Percentiles rank a stretch among this genome's conserved stretches.
These are phyloP conservation scores for Podochytrium sp. DNA, from an alignment of 192 early-diverging fungal species.

Conservation along the genomic window DNA sequence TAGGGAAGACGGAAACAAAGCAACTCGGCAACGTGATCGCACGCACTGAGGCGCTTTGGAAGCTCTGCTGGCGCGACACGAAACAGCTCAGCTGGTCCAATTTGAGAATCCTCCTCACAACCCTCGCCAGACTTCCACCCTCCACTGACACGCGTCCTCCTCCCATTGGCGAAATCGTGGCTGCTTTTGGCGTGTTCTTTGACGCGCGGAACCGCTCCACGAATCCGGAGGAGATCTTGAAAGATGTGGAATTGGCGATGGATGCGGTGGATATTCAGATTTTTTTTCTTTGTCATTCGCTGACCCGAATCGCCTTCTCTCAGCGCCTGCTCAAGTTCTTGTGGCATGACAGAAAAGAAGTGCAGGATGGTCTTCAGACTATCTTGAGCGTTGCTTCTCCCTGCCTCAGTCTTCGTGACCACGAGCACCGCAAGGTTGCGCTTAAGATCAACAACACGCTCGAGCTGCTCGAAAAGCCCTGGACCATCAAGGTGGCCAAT, in stretches of 20 bases:
- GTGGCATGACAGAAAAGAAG: constrained; percentile 29
- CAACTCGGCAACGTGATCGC: neutral
- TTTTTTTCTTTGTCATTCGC: neutral
- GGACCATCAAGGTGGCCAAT: constrained; percentile 36
- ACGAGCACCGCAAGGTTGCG: constrained; percentile 27
- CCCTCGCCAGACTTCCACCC: constrained; percentile 27
- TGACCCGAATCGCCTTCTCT: no score
- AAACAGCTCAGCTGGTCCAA: neutral
- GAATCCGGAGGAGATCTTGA: neutral
- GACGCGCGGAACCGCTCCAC: constrained; percentile 4
- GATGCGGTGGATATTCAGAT: constrained; percentile 25
- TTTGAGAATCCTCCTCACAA: constrained; percentile 14
- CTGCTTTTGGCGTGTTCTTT: constrained; percentile 20
- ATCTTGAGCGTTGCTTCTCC: constrained; percentile 5
- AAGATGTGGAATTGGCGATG: constrained; percentile 32
- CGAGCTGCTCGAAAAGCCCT: constrained; percentile 38
- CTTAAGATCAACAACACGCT: constrained; percentile 34
- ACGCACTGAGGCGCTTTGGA: constrained; percentile 10
- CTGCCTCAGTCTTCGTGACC: neutral
- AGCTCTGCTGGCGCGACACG: constrained; percentile 23
- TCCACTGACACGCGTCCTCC: constrained; percentile 21
- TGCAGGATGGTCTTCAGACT: constrained; percentile 12
- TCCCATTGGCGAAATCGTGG: neutral
- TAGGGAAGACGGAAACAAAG: neutral
- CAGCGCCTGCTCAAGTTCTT: constrained; percentile 40